Percentiles rank a stretch among this genome's conserved stretches.
These are phyloP conservation scores for Saccharomycopsis amapae DNA, from an alignment of 805 yeast species.

Conservation along the genomic window DNA sequence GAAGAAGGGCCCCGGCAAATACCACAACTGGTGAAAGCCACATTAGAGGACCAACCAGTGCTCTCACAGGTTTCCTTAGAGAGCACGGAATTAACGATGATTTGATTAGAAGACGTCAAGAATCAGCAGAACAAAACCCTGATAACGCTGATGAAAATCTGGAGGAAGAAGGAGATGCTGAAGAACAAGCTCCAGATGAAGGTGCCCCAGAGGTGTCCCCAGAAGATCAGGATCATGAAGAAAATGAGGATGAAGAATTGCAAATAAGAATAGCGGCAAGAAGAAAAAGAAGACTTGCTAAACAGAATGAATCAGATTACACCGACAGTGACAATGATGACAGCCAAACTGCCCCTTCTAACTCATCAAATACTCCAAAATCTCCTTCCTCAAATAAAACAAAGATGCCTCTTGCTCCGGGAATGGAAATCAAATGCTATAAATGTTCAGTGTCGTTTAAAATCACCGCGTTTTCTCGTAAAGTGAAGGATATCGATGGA, in stretches of 20 bases:
- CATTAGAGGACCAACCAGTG: slow-evolving; percentile 63
- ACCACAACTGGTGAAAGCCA: slow-evolving; percentile 13
- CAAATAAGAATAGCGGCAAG: slow-evolving; percentile 35
- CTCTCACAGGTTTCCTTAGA: slow-evolving; percentile 79
- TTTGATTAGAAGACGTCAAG: slow-evolving; percentile 50
- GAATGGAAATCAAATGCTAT: slow-evolving; percentile 60
- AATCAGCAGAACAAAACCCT: slow-evolving; percentile 29
- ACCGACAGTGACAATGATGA: slow-evolving; percentile 28
- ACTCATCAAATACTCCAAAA: slow-evolving; percentile 31
- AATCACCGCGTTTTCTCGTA: slow-evolving; percentile 16
- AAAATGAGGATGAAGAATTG: slow-evolving; percentile 24
- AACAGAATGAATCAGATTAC: slow-evolving; percentile 27
- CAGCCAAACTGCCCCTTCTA: slow-evolving; percentile 24
- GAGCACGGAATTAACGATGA: slow-evolving; percentile 87
- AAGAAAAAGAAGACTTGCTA: slow-evolving; percentile 35
- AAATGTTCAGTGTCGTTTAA: slow-evolving; percentile 34
- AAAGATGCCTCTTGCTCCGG: slow-evolving; percentile 58
- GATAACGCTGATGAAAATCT: slow-evolving; percentile 25
- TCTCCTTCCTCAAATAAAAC: slow-evolving; percentile 32
- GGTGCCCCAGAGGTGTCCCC: slow-evolving; percentile 29
- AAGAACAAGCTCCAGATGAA: slow-evolving; percentile 8
- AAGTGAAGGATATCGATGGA: slow-evolving; percentile 30
- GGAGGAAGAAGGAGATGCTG: slow-evolving; percentile 20
- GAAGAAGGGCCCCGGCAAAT: slow-evolving; percentile 12
- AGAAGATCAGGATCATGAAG: slow-evolving; percentile 9